Base-by-base conservation (phyloP, 164 flowering plant genomes). In the Houttuynia cordata region DNA sequence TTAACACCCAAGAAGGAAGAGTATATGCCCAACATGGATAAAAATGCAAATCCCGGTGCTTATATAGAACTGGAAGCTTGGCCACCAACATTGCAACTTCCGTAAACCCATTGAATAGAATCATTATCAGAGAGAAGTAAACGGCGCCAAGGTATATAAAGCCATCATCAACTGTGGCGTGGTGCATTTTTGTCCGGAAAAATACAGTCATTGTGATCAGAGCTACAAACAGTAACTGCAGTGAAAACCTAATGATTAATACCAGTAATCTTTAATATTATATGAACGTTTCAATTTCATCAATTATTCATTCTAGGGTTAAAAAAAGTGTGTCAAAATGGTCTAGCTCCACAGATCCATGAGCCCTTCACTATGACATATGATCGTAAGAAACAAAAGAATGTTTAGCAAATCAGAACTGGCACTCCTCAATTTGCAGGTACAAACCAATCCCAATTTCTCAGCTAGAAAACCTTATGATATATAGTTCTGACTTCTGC, bases 21-120 rank as follows among this genome's bases (percentile, higher is more conserved):
- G 96, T 81, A 74, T 91, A 94, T 51, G 64, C 86, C 99, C 99
- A 94, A 71, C 87, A 80, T 21, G 99, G 97, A 64, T 91, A 94
- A 75, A 91, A 94, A 62, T 80, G 96, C 77, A 91, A 76, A 62
- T 91, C 97, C 68, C 99, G 76, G 55, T 91, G 97, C 84, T 91
- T 94, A 81, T 94, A 94, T 59, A 94, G 75, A 14, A 88, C 83
- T 19, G 96, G 93, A 73, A 91, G 95, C 77, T 94, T 94, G 62
- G 88, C 81, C 30, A 94, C 83, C 68, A 91, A 70, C 96, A 94
- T 82, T 17, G 99, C 69, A 51, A 91, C 96, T 73, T 94, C 99
- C 3, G 91, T 88, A 65, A 94, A 94, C 47, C 99, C 99, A 75
- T 91, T 94, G 53, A 94, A 94, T 59, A 94, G 84, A 66, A 91